Evolutionary conservation across 495 filamentous ascomycete genomes (phyloP).

Genomic region (Penicillium crystallinum): DNA sequence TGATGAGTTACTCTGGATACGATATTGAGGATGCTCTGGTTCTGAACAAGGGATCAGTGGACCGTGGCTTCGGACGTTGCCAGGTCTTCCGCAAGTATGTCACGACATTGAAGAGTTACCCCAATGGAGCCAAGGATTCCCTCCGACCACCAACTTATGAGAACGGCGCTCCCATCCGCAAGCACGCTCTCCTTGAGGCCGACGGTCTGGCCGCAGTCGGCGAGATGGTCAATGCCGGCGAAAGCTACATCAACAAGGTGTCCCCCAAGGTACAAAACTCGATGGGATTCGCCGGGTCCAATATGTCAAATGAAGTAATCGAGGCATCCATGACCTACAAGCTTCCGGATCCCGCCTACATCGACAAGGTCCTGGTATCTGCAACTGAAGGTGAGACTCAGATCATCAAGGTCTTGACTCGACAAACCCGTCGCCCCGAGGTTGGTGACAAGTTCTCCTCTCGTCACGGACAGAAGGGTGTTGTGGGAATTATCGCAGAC

Average conservation of each 20-base stretch:
- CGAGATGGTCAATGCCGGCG: constrained; percentile 61
- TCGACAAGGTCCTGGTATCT: constrained; percentile 91
- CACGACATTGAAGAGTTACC: constrained; percentile 70
- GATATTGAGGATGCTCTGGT: constrained; percentile 99
- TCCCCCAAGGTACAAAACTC: constrained; percentile 67
- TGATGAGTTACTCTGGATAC: constrained; percentile 99
- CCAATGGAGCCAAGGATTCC: constrained; percentile 72
- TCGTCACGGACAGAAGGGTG: constrained; percentile 96
- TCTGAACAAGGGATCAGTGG: constrained; percentile 88
- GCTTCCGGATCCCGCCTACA: constrained; percentile 75
- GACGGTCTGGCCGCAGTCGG: constrained; percentile 87
- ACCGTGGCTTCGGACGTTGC: constrained; percentile 91
- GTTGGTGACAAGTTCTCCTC: constrained; percentile 98
- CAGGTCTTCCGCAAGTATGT: constrained; percentile 91
- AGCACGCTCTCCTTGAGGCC: constrained; percentile 65
- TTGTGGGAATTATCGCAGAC: constrained; percentile 90
- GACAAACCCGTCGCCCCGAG: constrained; percentile 90
- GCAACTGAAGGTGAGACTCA: constrained; percentile 74
- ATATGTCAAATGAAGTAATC: constrained; percentile 51
- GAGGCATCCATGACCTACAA: constrained; percentile 72
- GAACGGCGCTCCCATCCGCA: constrained; percentile 59
- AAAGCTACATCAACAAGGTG: constrained; percentile 85
- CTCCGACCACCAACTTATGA: constrained; percentile 58
- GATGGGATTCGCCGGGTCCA: constrained; percentile 55
- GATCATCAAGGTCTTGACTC: constrained; percentile 84